These are phyloP conservation scores for Lactuca saligna DNA, from an alignment of 129 eudicot species.

Conservation along the genomic window DNA sequence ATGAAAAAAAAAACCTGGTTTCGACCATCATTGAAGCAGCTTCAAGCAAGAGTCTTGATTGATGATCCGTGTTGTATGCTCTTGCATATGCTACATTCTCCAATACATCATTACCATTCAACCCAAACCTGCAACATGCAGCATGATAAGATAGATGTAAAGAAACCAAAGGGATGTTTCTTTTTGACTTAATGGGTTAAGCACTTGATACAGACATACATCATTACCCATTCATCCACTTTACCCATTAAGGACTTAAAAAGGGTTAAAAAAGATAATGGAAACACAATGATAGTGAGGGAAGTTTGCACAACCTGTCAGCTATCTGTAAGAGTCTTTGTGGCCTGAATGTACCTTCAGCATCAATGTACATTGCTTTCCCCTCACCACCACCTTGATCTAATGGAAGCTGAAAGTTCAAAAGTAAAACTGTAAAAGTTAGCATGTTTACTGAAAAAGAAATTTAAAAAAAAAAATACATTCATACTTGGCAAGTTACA, in stretches of 20 bases:
- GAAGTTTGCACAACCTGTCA: conserved; percentile 52
- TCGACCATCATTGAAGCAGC: conserved; percentile 99
- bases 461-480: neutral
- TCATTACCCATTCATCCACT: too few species aligned
- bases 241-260: too few species aligned
- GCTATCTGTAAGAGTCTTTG: conserved; percentile 94
- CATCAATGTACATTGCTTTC: conserved; percentile 98
- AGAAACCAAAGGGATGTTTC: neutral
- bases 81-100: conserved; percentile 98
- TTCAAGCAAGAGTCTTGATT: conserved; percentile 89
- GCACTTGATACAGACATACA: too few species aligned
- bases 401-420: conserved; percentile 65
- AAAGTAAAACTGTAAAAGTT: conserved; percentile 3
- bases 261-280: neutral
- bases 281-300: neutral
- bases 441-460: neutral
- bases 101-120: conserved; percentile 86
- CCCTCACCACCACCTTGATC: conserved; percentile 99
- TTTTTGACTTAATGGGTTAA: too few species aligned
- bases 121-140: conserved; percentile 64
- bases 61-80: conserved; percentile 96
- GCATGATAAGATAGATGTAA: neutral
- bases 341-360: conserved; percentile 96
- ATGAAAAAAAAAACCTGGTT: conserved; percentile 50
- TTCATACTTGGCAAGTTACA: conserved; percentile 85